Base-by-base conservation (phyloP, 2,329 filamentous ascomycete species). In the Calonectria crousiana region DNA sequence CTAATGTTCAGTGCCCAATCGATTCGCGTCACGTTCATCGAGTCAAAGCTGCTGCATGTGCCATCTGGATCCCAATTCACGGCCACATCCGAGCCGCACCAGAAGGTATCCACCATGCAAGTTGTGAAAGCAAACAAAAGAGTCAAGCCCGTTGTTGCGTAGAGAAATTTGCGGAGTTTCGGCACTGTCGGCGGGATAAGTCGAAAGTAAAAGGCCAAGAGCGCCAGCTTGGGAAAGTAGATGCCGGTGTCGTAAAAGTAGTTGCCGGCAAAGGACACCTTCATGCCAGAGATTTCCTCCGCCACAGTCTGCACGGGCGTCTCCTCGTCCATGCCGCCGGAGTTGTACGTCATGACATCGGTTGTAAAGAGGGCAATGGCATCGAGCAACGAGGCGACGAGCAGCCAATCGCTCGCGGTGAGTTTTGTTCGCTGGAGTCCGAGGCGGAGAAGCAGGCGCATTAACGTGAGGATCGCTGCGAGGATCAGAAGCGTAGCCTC, bases 211-310 rank as follows among this genome's bases (percentile, higher is more conserved):
- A 82, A 76, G 1, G 81, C 79, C 20, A 82, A 41, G 34, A 82
- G 26, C 0, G 81, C 81, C 44, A 82, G 14, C 49, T 83, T 82
- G 2, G 81, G 81, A 3, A 82, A 70, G 51, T 82, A 82, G 11
- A 82, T 71, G 6, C 81, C 81, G 3, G 81, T 82, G 30, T 82
- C 81, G 74, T 82, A 82, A 14, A 82, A 82, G 60, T 82, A 82
- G 71, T 82, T 82, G 6, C 81, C 81, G 4, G 81, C 80, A 71
- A 82, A 83, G 0, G 80, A 38, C 2, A 82, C 73, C 72, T 82
- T 82, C 74, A 76, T 78, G 41, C 81, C 58, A 2, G 62, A 47
- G n/a, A 82, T 76, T 60, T 76, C 75, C 1, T 78, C 75, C 13
- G 73, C 69, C 0, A 58, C 34, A 47, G 75, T 75, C 1, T 62